Base-by-base conservation (phyloP, 1,284 basidiomycete species). In the Sphaerobolus stellatus region DNA sequence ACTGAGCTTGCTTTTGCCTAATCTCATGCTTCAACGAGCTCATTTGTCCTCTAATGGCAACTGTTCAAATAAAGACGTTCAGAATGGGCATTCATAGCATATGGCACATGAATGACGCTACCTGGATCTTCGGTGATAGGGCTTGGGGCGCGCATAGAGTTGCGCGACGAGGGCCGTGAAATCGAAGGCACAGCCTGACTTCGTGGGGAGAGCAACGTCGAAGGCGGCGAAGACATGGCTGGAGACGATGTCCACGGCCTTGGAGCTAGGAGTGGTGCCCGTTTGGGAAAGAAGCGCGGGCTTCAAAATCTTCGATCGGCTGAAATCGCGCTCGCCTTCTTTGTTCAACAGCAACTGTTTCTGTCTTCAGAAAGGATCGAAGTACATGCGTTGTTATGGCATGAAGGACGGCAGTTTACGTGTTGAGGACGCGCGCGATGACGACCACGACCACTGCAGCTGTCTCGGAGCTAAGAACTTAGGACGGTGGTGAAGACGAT, bases 21-120 rank as follows among this genome's bases (percentile, higher is more conserved):
- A 90, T 90, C 64, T 76, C 82, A 66, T 90, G 88, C 68, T 83
- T 88, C 61, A 90, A 71, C 38, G 82, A 82, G 57, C 86, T 88
- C 68, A 90, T 84, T 59, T 90, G 86, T 59, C 78, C 82, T 56
- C 86, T 80, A 56, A 88, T 74, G 59, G 81, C 78, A 64, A 88
- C 86, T 89, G 61, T 5, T 4, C 43, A 59, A 25, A 47, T 4
- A n/a, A 69, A 69, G 64, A 66, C 55, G 57, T 46, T 60, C 20
- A 48, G 50, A 50, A 41, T 29, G 59, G 51, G 56, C 56, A 68
- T 61, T 60, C 50, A 59, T 65, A 58, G 57, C 50, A 59, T 58
- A 57, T 29, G 28, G 58, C 59, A 47, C 52, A 56, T 33, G 44
- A 59, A 61, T 60, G 51, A 47, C 36, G 64, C 72, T 69, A 86